Evolutionary conservation across 306 rosid genomes (phyloP).

Genomic region (Quercus dentata): DNA sequence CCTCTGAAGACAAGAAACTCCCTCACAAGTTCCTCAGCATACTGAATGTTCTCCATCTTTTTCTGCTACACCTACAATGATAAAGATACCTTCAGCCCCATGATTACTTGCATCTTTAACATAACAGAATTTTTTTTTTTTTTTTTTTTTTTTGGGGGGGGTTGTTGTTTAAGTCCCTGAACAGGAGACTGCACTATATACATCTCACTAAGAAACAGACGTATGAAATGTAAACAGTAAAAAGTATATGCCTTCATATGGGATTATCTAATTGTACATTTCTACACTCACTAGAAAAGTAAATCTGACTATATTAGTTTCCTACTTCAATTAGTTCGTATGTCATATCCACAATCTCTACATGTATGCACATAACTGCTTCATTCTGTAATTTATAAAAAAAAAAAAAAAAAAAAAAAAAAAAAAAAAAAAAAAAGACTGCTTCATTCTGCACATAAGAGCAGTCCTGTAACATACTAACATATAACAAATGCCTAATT

Average conservation of each 20-base stretch:
- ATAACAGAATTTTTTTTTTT: not conserved
- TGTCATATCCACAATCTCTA: not conserved
- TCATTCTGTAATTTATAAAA: not conserved
- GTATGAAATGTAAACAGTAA: not conserved
- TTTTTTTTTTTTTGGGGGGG: no score
- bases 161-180: no score
- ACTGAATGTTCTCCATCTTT: slow-evolving; percentile 79
- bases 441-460: not conserved
- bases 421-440: no score
- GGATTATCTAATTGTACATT: not conserved
- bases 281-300: not conserved
- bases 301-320: not conserved
- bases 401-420: no score
- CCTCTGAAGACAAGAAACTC: slow-evolving; percentile 93
- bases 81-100: not conserved
- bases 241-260: not conserved
- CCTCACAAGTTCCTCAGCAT: slow-evolving; percentile 89
- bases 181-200: not conserved
- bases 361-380: not conserved
- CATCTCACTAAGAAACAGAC: not conserved
- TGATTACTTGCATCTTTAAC: not conserved
- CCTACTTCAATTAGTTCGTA: not conserved
- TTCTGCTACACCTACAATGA: slow-evolving; percentile 11
- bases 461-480: not conserved
- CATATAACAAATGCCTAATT: not conserved